Base-by-base conservation (phyloP, 164 flowering plant genomes). In the Taxillus chinensis region DNA sequence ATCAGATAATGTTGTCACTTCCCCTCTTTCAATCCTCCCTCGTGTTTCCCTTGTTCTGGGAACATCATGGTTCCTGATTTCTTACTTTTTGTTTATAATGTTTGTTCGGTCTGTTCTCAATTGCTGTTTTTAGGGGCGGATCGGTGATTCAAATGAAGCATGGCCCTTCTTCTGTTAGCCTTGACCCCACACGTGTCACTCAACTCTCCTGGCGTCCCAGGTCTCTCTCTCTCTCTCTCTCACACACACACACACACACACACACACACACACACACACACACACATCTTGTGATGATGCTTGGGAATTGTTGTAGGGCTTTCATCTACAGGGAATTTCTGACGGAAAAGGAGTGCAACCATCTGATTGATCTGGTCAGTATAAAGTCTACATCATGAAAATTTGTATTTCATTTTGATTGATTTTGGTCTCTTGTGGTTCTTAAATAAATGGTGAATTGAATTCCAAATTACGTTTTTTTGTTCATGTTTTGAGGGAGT, bases 181-280 rank as follows among this genome's bases (percentile, higher is more conserved):
- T 67, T 48, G 70, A 71, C 60, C 74, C 70, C 3, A 59, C 64
- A 8, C 60, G 70, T 42, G 70, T 71, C 51, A 63, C 70, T 9
- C 74, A 67, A 63, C 48, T 71, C 53, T 71, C 70, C 45, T 67
- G 70, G 74, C 58, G 27, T 17, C 70, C 74, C 55, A 71, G 74
- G 74, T 71, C 43, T 53, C 14, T 51, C 14, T 57, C 49, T 64
- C 8, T 57, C 53, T 14, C 41, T 56, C 17, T 12, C 62, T 50
- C 41, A 7, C 40, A 2, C 46, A 6, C 46, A 0, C 46, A 6
- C 46, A 0, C 46, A 6, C 46, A 0, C 46, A 6, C 46, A 2
- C 46, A 6, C 46, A 1, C 46, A 6, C 2, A 2, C 46, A 0
- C 46, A 6, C 46, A 2, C 46, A 6, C 46, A 1, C 46, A 6